A percentile compares a stretch with the other conserved stretches of the same genome.
Evolutionary conservation across 2,329 filamentous ascomycete species (phyloP).

Genomic region (Zymoseptoria tritici): DNA sequence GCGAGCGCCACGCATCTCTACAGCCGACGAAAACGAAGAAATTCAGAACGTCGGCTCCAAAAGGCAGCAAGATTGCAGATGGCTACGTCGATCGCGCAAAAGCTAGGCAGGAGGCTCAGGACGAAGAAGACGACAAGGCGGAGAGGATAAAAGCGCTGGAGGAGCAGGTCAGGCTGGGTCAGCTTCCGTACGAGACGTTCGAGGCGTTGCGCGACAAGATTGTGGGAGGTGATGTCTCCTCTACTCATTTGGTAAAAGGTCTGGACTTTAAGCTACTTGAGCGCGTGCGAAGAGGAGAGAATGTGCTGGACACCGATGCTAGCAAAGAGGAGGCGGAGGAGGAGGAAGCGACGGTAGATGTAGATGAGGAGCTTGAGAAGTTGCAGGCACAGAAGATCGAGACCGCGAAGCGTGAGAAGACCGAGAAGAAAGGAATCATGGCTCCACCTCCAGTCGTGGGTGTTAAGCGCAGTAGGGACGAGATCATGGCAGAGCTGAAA

Average conservation of each 20-base stretch:
- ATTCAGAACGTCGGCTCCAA: slow-evolving; percentile 68
- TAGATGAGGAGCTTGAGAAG: slow-evolving; percentile 44
- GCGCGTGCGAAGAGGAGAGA: slow-evolving; percentile 60
- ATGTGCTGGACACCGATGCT: slow-evolving; percentile 37
- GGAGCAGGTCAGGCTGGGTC: slow-evolving; percentile 70
- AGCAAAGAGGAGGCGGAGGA: slow-evolving; percentile 33
- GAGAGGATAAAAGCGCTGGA: slow-evolving; percentile 70
- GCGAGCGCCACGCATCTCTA: slow-evolving; percentile 54
- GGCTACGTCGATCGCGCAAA: slow-evolving; percentile 82
- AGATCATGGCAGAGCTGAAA: slow-evolving; percentile 53
- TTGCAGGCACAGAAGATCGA: slow-evolving; percentile 61
- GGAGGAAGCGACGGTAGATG: slow-evolving; percentile 17
- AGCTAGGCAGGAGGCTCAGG: slow-evolving; percentile 45
- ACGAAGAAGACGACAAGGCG: slow-evolving; percentile 51
- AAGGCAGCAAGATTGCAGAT: slow-evolving; percentile 68
- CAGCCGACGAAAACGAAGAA: slow-evolving; percentile 55
- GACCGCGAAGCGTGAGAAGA: slow-evolving; percentile 54
- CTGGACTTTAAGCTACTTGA: slow-evolving; percentile 76
- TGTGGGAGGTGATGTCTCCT: slow-evolving; percentile 68
- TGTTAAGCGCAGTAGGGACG: slow-evolving; percentile 49
- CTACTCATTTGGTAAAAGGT: slow-evolving; percentile 85
- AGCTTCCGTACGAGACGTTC: slow-evolving; percentile 75
- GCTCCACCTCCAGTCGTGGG: slow-evolving; percentile 37
- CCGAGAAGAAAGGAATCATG: slow-evolving; percentile 46
- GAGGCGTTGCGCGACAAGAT: slow-evolving; percentile 68